Evolutionary conservation across 306 rosid species (phyloP), one percentile per base, ranked within the genome.

Genomic region (Quercus alba): DNA sequence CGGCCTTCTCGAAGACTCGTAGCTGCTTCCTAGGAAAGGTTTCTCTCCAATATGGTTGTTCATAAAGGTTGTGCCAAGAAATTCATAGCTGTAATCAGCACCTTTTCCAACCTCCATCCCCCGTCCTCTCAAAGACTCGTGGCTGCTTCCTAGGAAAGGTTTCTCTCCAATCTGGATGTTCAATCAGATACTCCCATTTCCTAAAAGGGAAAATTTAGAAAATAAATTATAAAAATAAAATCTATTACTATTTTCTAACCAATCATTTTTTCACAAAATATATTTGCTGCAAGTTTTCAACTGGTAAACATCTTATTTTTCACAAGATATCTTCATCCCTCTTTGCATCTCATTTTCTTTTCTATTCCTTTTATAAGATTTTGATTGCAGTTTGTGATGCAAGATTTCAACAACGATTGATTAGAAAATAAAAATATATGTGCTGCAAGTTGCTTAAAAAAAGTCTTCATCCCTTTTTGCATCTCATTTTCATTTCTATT

Each of bases 131-230:
- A 30, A 91, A 93, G 62, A 67, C 23, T 25, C 93, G 91, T 58
- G 95, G 87, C 83, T 87, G 93, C 74, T 73, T 86, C 88, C 1
- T 28, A 1, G 91, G 97, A 78, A 91, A 94, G 64, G 91, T 87
- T 72, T 87, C 88, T 17, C 70, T 88, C 97, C 99, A 93, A 74
- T 88, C 80, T 57, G 94, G 94, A 80, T 94, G 89, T 85, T 86
- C 80, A 51, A 91, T 89, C 87, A 94, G 68, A 87, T 90, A 92
- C 23, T 76, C 88, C 89, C 92, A 90, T 56, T 61, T 15, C 90
- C 99, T 94, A 90, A 82, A 67, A 75, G 25, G 72, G 44, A 10
- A 71, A n/a, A 41, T 0, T 1, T 23, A 44, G 26, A 19, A 31
- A 13, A 63, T 19, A 9, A 17, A 56, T 28, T 19, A 28, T 28